Conservation (phyloP, 1,284 basidiomycete genomes). For the Lentinula novae-zelandiae region DNA sequence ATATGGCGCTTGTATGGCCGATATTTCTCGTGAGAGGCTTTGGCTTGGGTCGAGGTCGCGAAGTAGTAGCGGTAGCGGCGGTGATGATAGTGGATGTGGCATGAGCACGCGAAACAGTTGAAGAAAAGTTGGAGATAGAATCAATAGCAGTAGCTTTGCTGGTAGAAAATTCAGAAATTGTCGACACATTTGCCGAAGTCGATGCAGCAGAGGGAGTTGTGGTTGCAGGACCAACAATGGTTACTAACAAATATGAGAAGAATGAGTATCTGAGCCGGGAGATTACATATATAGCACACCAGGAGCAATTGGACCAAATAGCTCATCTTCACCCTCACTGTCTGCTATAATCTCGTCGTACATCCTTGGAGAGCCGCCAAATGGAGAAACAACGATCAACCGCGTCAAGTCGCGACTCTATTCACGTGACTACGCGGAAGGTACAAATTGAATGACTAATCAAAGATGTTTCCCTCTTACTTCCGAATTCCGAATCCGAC, state of each 20-base stretch:
- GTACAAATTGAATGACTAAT: not conserved
- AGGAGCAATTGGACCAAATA: not conserved
- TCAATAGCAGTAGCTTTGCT: conserved; percentile 1
- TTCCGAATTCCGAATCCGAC: not conserved
- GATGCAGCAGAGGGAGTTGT: not conserved
- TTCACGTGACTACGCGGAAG: not conserved
- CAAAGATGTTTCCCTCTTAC: too few species aligned
- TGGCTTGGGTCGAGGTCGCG: conserved; percentile 4
- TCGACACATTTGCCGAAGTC: not conserved
- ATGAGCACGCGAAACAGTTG: not conserved
- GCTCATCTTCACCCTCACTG: conserved; percentile 16
- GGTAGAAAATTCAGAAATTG: conserved; percentile 11
- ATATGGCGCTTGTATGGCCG: not conserved
- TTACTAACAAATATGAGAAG: not conserved
- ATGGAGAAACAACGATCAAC: not conserved
- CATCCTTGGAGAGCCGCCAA: not conserved
- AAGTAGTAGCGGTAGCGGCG: not conserved
- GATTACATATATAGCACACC: not conserved
- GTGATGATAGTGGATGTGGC: not conserved
- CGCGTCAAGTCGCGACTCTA: not conserved
- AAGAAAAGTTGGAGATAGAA: conserved; percentile 7
- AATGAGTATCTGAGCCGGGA: not conserved
- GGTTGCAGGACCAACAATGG: not conserved
- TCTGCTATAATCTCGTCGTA: conserved; percentile 13
- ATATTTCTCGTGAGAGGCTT: conserved; percentile 10